Evolutionary conservation across 148 eudicot species (phyloP).

Genomic region (Selenicereus undatus): DNA sequence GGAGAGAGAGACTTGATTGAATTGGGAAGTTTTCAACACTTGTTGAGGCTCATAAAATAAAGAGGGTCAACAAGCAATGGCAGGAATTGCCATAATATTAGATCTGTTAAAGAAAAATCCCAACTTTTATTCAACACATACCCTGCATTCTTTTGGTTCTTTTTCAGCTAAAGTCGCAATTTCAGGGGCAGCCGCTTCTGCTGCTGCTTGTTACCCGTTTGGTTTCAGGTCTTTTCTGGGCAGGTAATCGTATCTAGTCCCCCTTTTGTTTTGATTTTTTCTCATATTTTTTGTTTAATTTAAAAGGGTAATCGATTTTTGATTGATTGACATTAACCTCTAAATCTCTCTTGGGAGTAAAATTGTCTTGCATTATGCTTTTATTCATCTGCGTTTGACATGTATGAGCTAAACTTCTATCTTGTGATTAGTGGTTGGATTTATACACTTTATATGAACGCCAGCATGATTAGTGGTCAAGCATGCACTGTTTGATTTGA

Average conservation of each 20-base stretch:
- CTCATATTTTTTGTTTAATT: background rate
- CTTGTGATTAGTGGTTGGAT: too few species aligned
- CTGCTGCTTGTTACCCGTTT: conserved; percentile 53
- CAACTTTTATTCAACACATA: conserved; percentile 35
- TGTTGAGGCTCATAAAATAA: background rate
- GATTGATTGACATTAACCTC: background rate
- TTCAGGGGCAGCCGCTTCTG: conserved; percentile 54
- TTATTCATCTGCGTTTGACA: too few species aligned
- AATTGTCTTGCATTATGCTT: too few species aligned
- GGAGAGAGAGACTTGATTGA: background rate
- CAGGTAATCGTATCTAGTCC: conserved; percentile 23
- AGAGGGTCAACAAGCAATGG: conserved; percentile 35
- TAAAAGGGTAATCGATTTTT: background rate
- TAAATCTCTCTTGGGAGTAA: too few species aligned
- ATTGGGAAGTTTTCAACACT: conserved; percentile 7
- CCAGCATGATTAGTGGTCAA: too few species aligned
- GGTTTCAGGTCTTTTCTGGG: conserved; percentile 53
- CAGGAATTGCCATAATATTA: conserved; percentile 54
- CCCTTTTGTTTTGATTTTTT: background rate
- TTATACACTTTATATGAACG: too few species aligned
- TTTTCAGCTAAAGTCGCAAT: conserved; percentile 50
- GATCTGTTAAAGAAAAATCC: conserved; percentile 68
- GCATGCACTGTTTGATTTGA: too few species aligned
- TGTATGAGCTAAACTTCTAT: too few species aligned
- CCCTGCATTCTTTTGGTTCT: conserved; percentile 46